Evolutionary conservation across 1,284 basidiomycete genomes (phyloP).

Genomic region (Malassezia sympodialis): DNA sequence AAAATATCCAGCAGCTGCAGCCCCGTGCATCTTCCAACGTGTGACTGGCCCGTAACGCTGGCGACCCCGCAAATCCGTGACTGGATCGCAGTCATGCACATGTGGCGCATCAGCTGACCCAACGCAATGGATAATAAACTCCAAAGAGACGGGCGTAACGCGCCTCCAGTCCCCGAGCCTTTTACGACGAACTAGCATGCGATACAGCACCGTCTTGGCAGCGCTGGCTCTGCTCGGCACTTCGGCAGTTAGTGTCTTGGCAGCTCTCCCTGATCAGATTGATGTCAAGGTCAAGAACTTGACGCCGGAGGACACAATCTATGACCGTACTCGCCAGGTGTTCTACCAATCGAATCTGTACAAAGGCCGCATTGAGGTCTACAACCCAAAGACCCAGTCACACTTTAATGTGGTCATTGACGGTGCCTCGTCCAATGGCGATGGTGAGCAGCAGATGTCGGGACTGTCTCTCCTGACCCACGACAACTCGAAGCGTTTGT

Average conservation of each 20-base stretch:
- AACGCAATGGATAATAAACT: not conserved
- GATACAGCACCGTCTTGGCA: not conserved
- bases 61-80: not conserved
- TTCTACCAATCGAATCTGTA: conserved; percentile 45
- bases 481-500: conserved; percentile 29
- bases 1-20: not conserved
- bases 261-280: conserved; percentile 25
- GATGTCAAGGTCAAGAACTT: conserved; percentile 34
- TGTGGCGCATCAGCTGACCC: too few species aligned
- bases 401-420: conserved; percentile 37
- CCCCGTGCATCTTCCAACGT: not conserved
- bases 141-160: not conserved
- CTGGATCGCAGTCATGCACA: not conserved
- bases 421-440: conserved; percentile 27
- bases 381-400: conserved; percentile 18
- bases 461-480: conserved; percentile 30
- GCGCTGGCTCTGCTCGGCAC: not conserved
- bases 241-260: conserved; percentile 1
- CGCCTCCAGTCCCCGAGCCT: not conserved
- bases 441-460: conserved; percentile 41
- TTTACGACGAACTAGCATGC: conserved; percentile 4
- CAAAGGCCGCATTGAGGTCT: conserved; percentile 33
- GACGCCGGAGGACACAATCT: conserved; percentile 38
- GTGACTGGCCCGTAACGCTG: not conserved
- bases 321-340: conserved; percentile 27